Conservation (phyloP, 306 rosid genomes). For the Vigna hirtella region DNA sequence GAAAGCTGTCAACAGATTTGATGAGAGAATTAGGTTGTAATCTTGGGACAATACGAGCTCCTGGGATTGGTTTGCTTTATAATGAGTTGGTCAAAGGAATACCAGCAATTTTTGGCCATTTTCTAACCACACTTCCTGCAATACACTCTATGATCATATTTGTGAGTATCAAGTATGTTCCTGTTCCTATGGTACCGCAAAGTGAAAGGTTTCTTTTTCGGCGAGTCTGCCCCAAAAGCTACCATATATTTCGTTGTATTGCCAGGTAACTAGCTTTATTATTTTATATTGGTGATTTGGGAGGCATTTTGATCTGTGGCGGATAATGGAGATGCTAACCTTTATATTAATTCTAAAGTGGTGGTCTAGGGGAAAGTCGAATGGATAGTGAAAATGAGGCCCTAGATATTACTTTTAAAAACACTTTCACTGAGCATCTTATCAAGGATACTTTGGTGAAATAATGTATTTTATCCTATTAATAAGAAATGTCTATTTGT, state of each 20-base stretch:
- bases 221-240: conserved; percentile 89
- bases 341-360: neutral
- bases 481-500: conserved; percentile 6
- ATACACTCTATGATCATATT: conserved; percentile 87
- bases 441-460: conserved; percentile 19
- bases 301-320: conserved; percentile 6
- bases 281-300: conserved; percentile 3
- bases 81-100: conserved; percentile 97
- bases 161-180: conserved; percentile 93
- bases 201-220: conserved; percentile 98
- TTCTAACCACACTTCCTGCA: conserved; percentile 74
- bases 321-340: conserved; percentile 13
- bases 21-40: conserved; percentile 90
- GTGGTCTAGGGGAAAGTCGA: conserved; percentile 24
- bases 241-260: conserved; percentile 94
- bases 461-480: conserved; percentile 9
- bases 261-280: conserved; percentile 65
- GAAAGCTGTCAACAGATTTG: conserved; percentile 87
- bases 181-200: conserved; percentile 92
- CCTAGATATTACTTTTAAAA: conserved; percentile 26
- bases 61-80: conserved; percentile 94
- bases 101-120: conserved; percentile 97
- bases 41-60: conserved; percentile 97
- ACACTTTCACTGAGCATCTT: conserved; percentile 9
- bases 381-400: conserved; percentile 31